These are phyloP conservation scores for Domatiomyces globalis DNA, from an alignment of 2,329 filamentous ascomycete genomes.

Conservation along the genomic window DNA sequence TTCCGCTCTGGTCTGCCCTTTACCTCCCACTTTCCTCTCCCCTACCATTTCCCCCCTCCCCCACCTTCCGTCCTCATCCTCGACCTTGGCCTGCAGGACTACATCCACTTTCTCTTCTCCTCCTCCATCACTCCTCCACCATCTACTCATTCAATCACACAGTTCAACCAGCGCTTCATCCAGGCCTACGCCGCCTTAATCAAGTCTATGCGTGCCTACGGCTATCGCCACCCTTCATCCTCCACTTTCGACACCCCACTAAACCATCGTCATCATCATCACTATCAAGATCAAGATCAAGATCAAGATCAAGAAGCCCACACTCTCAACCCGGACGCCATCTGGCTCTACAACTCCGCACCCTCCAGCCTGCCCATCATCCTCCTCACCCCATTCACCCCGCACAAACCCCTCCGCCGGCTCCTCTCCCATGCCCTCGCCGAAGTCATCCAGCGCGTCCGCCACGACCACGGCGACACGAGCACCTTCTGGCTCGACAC, in stretches of 20 bases:
- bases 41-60: conserved; percentile 26
- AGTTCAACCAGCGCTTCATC: conserved; percentile 8
- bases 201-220: conserved; percentile 21
- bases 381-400: conserved; percentile 23
- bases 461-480: neutral
- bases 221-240: conserved; percentile 12
- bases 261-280: neutral
- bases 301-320: neutral
- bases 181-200: conserved; percentile 23
- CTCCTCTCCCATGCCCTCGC: neutral
- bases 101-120: conserved; percentile 3
- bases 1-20: conserved; percentile 19
- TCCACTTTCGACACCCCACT: no score
- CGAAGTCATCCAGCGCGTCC: neutral
- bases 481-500: neutral
- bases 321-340: conserved; percentile 5
- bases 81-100: conserved; percentile 9
- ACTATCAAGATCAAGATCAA: neutral
- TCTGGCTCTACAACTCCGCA: conserved; percentile 15
- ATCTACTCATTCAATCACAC: conserved; percentile 1
- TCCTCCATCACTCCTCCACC: neutral
- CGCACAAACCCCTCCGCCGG: neutral
- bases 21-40: conserved; percentile 21
- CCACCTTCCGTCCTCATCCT: conserved; percentile 24
- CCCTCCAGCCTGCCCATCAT: conserved; percentile 24